phyloP scores from a whole-genome alignment of 2,329 filamentous ascomycete species.

The Thielaviopsis musarum region DNA sequence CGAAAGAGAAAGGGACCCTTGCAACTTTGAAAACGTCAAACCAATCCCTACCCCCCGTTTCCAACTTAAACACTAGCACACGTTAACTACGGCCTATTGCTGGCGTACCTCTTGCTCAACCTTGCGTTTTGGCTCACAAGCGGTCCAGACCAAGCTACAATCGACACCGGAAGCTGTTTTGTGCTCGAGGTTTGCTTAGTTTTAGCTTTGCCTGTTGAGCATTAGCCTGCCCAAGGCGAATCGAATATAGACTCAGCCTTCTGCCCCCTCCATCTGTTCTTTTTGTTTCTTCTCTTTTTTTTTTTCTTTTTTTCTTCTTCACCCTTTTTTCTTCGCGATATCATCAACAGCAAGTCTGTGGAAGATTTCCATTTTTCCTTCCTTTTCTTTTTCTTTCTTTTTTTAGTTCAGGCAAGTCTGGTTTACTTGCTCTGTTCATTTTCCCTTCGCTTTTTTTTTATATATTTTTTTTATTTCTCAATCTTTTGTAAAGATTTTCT shows the following conservation, averaged over 20 bases:
- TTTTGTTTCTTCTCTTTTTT: constrained; percentile 20
- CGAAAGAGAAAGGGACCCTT: not conserved
- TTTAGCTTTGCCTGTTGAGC: not conserved
- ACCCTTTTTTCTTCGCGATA: constrained; percentile 11
- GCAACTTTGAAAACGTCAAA: not conserved
- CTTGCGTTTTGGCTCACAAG: not conserved
- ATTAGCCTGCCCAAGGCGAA: constrained; percentile 1
- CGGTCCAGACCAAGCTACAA: not conserved
- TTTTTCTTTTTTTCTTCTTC: constrained; percentile 17
- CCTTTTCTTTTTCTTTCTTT: constrained; percentile 13
- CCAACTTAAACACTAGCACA: not conserved
- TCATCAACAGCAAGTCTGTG: constrained; percentile 31
- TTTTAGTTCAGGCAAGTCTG: constrained; percentile 10
- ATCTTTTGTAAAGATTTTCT: not conserved
- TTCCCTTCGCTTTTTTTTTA: constrained; percentile 8
- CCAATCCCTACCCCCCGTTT: not conserved
- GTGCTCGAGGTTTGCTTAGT: not conserved
- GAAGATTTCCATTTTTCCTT: constrained; percentile 19
- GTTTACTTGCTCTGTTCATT: constrained; percentile 13
- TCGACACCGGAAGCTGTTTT: not conserved
- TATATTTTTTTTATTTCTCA: not conserved
- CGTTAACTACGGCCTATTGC: not conserved
- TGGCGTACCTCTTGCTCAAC: too few species aligned
- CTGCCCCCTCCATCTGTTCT: constrained; percentile 18
- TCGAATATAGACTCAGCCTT: constrained; percentile 12